Evolutionary conservation across 176 grass and related monocot species (phyloP).

Genomic region (Triticum monococcum): DNA sequence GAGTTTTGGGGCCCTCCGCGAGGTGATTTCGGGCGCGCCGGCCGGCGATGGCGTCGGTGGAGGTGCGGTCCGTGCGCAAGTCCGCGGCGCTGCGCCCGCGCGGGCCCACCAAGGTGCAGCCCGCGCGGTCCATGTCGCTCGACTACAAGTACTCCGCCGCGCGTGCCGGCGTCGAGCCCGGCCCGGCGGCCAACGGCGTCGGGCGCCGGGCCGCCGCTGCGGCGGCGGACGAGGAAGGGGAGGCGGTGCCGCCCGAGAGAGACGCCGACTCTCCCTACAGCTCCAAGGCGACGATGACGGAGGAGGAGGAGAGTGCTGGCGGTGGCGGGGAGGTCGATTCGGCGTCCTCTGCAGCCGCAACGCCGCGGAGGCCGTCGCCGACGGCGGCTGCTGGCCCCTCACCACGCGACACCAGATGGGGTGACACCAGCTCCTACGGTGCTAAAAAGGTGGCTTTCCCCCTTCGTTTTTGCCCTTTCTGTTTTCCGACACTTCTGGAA

Average conservation of each 20-base stretch:
- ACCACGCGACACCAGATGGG: constrained; percentile 55
- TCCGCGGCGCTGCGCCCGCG: constrained; percentile 51
- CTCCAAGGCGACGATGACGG: constrained; percentile 46
- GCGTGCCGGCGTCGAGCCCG: background rate
- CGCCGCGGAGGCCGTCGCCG: constrained; percentile 29
- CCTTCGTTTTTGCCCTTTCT: background rate
- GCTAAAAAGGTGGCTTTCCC: constrained; percentile 69
- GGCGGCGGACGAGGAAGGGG: constrained; percentile 23
- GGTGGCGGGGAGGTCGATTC: constrained; percentile 39
- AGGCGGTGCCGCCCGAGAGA: constrained; percentile 25
- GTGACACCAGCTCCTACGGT: constrained; percentile 81
- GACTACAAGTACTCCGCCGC: constrained; percentile 47
- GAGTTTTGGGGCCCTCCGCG: background rate
- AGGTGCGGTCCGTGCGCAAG: constrained; percentile 64
- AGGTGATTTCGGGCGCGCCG: background rate
- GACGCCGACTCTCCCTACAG: constrained; percentile 72
- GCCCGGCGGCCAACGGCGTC: constrained; percentile 20
- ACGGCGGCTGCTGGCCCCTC: constrained; percentile 32
- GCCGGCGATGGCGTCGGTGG: constrained; percentile 73
- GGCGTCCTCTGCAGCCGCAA: background rate
- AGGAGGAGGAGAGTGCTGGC: constrained; percentile 24
- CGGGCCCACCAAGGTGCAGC: constrained; percentile 49
- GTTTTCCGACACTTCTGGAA: constrained; percentile 20
- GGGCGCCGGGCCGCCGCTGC: background rate
- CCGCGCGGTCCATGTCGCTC: constrained; percentile 62